Evolutionary conservation across 2,329 filamentous ascomycete genomes (phyloP).

Genomic region (Talaromyces pinophilus): DNA sequence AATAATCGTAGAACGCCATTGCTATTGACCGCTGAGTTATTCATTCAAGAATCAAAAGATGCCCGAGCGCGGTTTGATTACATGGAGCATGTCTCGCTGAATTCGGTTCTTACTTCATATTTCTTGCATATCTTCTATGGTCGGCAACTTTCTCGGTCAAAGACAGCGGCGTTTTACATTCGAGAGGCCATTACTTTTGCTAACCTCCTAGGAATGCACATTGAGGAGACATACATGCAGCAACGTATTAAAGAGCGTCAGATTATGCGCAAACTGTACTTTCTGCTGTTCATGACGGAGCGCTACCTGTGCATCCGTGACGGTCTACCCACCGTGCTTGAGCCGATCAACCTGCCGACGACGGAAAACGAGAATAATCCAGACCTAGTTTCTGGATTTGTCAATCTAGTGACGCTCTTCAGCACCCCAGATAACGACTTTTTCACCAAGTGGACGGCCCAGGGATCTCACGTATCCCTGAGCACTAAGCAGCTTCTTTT

Average conservation of each 20-base stretch:
- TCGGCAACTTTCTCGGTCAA: not conserved
- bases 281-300: slow-evolving; percentile 9
- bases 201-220: not conserved
- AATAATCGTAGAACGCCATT: too few relatives aligned
- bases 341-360: not conserved
- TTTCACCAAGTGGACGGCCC: not conserved
- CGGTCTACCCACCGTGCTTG: not conserved
- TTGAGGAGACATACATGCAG: not conserved
- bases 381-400: not conserved
- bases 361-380: not conserved
- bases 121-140: slow-evolving; percentile 2
- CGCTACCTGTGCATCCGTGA: not conserved
- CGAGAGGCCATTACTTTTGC: slow-evolving; percentile 7
- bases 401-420: not conserved
- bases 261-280: slow-evolving; percentile 2
- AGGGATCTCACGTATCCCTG: not conserved
- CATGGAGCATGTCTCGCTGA: not conserved
- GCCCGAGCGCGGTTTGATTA: not conserved
- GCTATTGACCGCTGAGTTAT: not conserved
- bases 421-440: not conserved
- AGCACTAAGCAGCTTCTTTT: not conserved
- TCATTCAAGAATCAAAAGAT: not conserved
- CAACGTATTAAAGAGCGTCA: not conserved
- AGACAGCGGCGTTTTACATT: slow-evolving; percentile 2
- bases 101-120: not conserved